These are phyloP conservation scores for Musa balbisiana DNA, from an alignment of 202 grass and related monocot genomes.

Conservation along the genomic window DNA sequence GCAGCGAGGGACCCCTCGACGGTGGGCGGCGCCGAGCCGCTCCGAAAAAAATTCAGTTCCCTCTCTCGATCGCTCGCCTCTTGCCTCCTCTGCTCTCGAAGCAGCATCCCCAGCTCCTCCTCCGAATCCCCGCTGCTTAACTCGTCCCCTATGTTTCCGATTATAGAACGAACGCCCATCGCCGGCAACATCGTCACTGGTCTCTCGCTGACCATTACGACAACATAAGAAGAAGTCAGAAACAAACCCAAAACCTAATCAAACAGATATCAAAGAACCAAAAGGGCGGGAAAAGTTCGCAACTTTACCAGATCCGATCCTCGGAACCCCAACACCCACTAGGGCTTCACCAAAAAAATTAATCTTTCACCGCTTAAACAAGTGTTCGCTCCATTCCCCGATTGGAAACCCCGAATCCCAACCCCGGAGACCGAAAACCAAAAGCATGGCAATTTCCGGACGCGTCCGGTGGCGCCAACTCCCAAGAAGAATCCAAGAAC, in stretches of 20 bases:
- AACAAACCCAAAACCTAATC: not conserved
- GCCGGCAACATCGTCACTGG: slow-evolving; percentile 43
- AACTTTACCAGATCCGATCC: slow-evolving; percentile 20
- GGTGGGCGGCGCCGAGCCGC: slow-evolving; percentile 82
- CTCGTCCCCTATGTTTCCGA: not conserved
- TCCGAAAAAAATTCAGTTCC: slow-evolving; percentile 67
- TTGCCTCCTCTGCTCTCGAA: slow-evolving; percentile 43
- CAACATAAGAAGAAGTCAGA: not conserved
- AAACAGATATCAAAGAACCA: slow-evolving; percentile 6
- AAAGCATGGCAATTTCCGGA: slow-evolving; percentile 12
- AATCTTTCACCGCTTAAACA: not conserved
- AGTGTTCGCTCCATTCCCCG: not conserved
- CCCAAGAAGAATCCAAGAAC: slow-evolving; percentile 20
- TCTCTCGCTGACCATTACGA: slow-evolving; percentile 35
- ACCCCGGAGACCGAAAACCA: not conserved
- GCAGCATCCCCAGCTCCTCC: slow-evolving; percentile 40
- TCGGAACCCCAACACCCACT: not conserved
- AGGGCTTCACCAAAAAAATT: not conserved
- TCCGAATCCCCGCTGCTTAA: slow-evolving; percentile 20
- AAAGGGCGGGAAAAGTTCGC: not conserved
- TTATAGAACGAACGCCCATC: slow-evolving; percentile 28
- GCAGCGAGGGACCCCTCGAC: slow-evolving; percentile 78
- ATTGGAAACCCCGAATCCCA: not conserved
- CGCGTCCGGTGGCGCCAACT: slow-evolving; percentile 25
- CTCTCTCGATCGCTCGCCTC: slow-evolving; percentile 42